Evolutionary conservation across 345 rosid species (phyloP), one percentile per base, ranked within the genome.

Genomic region (Trapa bicornis): DNA sequence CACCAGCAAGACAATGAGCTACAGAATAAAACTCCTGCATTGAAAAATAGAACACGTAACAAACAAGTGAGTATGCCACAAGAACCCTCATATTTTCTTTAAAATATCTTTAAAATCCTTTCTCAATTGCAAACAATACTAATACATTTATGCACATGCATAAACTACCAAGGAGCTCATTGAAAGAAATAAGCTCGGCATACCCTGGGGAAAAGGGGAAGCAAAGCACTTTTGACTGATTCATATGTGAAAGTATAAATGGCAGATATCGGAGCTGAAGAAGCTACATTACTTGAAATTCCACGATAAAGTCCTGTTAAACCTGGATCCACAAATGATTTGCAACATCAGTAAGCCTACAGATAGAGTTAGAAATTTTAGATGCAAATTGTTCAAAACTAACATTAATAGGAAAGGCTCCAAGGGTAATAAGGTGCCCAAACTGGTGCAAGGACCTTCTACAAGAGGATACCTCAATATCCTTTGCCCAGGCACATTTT

Each of bases 231-330:
- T 80, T 92, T 92, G 53, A 87, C 85, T 37, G 96, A 79, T 81
- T 92, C 96, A 71, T 92, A 92, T 0, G 96, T 87, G 78, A 85
- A 92, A 68, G 88, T 82, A 80, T 89, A 92, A 76, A 89, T 75
- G 8, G 96, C 96, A 79, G 98, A 92, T 66, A 86, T 84, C 52
- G 98, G 98, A 81, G 93, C 98, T 76, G 96, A 89, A 65, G 88
- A 87, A 42, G 93, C 86, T 83, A 89, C 80, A 72, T 86, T 92
- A 79, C 92, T 85, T 63, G 92, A 73, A 65, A 92, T 80, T 54
- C 98, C 96, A 43, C 96, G 84, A 77, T 92, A 92, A 52, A 89
- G 87, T 68, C 96, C 93, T 52, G 79, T 81, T 52, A 89, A 62
- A 76, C 96, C 96, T 92, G 62, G 62, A 57, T 57, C 37, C 37